Evolutionary conservation across 108 stramenopile species (phyloP).

Genomic region (Aureococcus anophagefferens): DNA sequence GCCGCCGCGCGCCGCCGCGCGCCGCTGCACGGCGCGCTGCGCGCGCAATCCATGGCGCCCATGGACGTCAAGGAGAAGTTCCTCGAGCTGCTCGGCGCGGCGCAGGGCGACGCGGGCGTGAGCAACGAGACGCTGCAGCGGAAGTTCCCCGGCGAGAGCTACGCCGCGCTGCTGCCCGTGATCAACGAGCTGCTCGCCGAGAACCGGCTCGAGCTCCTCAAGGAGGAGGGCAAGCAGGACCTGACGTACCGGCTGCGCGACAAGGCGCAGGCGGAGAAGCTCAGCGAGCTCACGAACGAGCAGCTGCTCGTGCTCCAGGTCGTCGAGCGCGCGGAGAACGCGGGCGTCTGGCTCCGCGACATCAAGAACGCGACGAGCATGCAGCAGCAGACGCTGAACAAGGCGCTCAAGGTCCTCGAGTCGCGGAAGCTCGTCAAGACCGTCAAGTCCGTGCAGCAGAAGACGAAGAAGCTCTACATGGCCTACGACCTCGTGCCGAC

Average conservation of each 20-base stretch:
- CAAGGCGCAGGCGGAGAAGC: background rate
- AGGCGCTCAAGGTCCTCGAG: slow-evolving; percentile 40
- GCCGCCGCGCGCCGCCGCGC: no score
- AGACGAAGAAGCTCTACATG: slow-evolving; percentile 52
- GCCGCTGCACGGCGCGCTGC: no score
- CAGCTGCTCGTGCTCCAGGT: slow-evolving; percentile 47
- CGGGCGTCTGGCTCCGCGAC: slow-evolving; percentile 47
- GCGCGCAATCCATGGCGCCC: no score
- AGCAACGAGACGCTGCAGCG: no score
- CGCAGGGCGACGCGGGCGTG: no score
- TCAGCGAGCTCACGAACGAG: slow-evolving; percentile 24
- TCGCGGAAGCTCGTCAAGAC: slow-evolving; percentile 39
- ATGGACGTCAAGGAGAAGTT: no score
- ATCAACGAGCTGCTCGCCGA: background rate
- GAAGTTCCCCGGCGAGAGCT: no score
- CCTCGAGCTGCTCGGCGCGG: no score
- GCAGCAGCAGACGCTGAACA: slow-evolving; percentile 37
- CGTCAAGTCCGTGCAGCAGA: slow-evolving; percentile 40
- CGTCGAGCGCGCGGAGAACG: slow-evolving; percentile 37
- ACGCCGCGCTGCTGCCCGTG: background rate
- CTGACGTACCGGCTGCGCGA: background rate
- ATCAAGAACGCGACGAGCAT: slow-evolving; percentile 34
- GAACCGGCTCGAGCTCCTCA: background rate
- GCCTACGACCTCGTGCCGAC: slow-evolving; percentile 40
- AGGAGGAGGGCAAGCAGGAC: background rate